phyloP scores from a whole-genome alignment of 179 eudicot species.

The Nepenthes alata region DNA sequence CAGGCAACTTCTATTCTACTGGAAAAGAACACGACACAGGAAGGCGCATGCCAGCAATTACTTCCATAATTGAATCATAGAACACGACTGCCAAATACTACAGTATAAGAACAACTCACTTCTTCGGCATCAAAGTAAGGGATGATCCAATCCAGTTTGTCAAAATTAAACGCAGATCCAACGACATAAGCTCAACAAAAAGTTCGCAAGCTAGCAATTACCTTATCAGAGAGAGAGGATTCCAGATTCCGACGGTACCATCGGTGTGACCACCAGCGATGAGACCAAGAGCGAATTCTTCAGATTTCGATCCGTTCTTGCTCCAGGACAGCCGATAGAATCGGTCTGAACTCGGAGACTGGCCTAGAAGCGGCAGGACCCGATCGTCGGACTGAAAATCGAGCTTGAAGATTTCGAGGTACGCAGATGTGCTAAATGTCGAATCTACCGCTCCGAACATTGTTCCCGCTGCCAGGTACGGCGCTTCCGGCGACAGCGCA shows the following conservation, averaged over 20 bases:
- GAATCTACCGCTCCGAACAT: slow-evolving; percentile 98
- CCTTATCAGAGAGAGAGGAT: slow-evolving; percentile 61
- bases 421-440: slow-evolving; percentile 78
- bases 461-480: slow-evolving; percentile 81
- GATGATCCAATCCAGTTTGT: background rate
- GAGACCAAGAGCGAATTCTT: slow-evolving; percentile 56
- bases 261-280: slow-evolving; percentile 89
- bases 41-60: no score
- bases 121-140: no score
- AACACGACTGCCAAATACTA: no score
- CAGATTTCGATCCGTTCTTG: slow-evolving; percentile 32
- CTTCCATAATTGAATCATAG: no score
- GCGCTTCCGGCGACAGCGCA: slow-evolving; percentile 77
- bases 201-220: slow-evolving; percentile 9
- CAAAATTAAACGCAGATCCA: background rate
- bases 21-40: no score
- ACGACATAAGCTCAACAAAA: slow-evolving; percentile 3
- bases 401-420: slow-evolving; percentile 66
- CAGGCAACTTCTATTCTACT: no score
- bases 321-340: slow-evolving; percentile 82
- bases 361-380: slow-evolving; percentile 40
- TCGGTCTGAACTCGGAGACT: slow-evolving; percentile 58
- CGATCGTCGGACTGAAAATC: slow-evolving; percentile 73
- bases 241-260: slow-evolving; percentile 81
- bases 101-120: no score